Percentiles rank a stretch among this genome's conserved stretches.
Conservation (phyloP, 345 rosid species). For the Salix viminalis region DNA sequence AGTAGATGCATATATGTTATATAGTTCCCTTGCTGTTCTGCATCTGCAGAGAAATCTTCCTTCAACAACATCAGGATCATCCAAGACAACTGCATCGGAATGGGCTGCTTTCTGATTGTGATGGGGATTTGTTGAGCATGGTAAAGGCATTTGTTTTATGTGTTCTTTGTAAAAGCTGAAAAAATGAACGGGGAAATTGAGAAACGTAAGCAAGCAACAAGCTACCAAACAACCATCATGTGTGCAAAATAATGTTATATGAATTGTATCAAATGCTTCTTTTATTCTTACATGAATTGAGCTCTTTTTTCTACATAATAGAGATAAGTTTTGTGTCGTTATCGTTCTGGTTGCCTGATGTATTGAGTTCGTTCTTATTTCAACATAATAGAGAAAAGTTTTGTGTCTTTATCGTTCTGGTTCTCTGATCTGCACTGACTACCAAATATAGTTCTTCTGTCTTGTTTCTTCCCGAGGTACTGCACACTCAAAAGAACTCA, state of each 20-base stretch:
- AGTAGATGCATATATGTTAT: background rate
- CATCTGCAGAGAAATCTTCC: constrained; percentile 80
- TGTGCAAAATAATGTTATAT: constrained; percentile 10
- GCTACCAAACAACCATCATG: constrained; percentile 13
- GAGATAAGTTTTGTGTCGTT: background rate
- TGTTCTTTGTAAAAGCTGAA: constrained; percentile 1
- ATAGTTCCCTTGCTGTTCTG: constrained; percentile 9
- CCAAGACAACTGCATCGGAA: constrained; percentile 71
- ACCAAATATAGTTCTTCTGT: background rate
- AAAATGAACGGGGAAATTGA: constrained; percentile 3
- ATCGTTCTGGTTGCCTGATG: background rate
- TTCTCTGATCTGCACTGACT: background rate
- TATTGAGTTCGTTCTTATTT: background rate
- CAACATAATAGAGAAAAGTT: background rate
- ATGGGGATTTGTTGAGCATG: constrained; percentile 16
- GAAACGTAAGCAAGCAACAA: constrained; percentile 2
- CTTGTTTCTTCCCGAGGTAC: background rate
- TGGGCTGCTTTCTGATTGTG: constrained; percentile 88
- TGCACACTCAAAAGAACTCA: background rate
- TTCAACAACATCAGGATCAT: constrained; percentile 45
- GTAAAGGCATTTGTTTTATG: constrained; percentile 19
- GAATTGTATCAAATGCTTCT: constrained; percentile 3
- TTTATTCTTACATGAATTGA: background rate
- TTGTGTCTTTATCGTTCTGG: background rate
- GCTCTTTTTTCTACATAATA: background rate